phyloP scores from a whole-genome alignment of 1,284 basidiomycete genomes.

The Sporisorium iseilematis-ciliati region DNA sequence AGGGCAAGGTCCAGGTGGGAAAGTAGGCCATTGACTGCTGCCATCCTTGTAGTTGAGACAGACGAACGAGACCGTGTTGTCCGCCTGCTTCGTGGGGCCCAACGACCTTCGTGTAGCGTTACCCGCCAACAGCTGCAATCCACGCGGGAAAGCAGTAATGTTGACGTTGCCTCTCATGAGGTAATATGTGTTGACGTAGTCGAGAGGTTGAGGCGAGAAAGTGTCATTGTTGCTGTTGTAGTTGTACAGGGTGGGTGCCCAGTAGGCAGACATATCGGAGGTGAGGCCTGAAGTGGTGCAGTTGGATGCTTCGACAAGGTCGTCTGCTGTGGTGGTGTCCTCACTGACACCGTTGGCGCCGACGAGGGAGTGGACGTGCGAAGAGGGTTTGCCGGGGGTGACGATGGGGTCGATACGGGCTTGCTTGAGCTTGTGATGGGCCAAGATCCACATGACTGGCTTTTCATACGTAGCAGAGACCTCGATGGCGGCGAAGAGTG shows the following conservation, averaged over 20 bases:
- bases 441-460: constrained; percentile 51
- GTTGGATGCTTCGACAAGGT: constrained; percentile 14
- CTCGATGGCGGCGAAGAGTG: constrained; percentile 16
- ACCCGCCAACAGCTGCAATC: constrained; percentile 72
- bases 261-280: constrained; percentile 72
- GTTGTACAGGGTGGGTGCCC: constrained; percentile 72
- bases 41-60: constrained; percentile 70
- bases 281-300: constrained; percentile 71
- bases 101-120: constrained; percentile 53
- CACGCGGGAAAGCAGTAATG: constrained; percentile 71
- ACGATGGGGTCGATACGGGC: constrained; percentile 73
- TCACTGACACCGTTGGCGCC: constrained; percentile 58
- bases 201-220: constrained; percentile 48
- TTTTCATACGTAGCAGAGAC: constrained; percentile 18
- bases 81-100: constrained; percentile 40
- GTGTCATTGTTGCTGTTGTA: constrained; percentile 46
- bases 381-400: constrained; percentile 70
- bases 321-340: constrained; percentile 28
- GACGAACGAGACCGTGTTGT: constrained; percentile 70
- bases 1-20: constrained; percentile 52
- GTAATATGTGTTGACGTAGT: constrained; percentile 70
- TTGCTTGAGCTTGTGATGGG: constrained; percentile 59
- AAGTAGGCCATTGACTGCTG: constrained; percentile 41
- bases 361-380: constrained; percentile 72
- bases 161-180: constrained; percentile 55